Evolutionary conservation across 2,329 filamentous ascomycete genomes (phyloP), one percentile per base, ranked within the genome.

Genomic region (Drechslera avenae): DNA sequence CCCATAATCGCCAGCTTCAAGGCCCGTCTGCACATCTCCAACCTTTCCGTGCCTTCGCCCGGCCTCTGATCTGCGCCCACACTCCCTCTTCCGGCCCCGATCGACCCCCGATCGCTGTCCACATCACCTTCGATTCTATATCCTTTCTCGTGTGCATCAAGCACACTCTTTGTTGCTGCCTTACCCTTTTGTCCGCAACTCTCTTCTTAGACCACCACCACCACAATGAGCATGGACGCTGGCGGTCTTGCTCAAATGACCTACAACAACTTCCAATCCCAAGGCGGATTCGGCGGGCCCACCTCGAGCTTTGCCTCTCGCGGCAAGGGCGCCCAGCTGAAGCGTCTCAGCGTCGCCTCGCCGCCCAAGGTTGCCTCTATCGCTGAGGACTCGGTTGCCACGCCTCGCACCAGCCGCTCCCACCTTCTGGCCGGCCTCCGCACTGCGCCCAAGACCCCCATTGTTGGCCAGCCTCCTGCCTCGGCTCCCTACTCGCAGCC

Each of bases 221-320:
- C 19, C 19, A 68, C 52, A 56, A 73, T 78, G 79, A 81, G 79
- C 76, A 87, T 95, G 88, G 89, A 96, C 93, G 87, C 93, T 85
- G 93, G 93, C 84, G 91, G 91, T 94, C 90, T 96, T 82, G 88
- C 91, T 94, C 91, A 95, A 84, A 97, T 97, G 93, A 90, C 91
- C 80, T 93, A 91, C 82, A 90, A 87, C 81, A 84, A 87, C 72
- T 71, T 71, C 60, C 69, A 88, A 75, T 81, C 84, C 72, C 84
- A 84, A 67, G 73, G 67, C 75, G 87, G 85, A 66, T 81, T 96
- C 66, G 85, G 86, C 69, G 85, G 90, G 78, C 88, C 91, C 45
- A 81, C 85, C 56, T 85, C 88, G 60, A 90, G 91, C 68, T 89
- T 96, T 71, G 91, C 90, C 58, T 93, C 92, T 66, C 88, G 94